phyloP scores from a whole-genome alignment of 148 eudicot genomes.

The Camellia lanceoleosa region DNA sequence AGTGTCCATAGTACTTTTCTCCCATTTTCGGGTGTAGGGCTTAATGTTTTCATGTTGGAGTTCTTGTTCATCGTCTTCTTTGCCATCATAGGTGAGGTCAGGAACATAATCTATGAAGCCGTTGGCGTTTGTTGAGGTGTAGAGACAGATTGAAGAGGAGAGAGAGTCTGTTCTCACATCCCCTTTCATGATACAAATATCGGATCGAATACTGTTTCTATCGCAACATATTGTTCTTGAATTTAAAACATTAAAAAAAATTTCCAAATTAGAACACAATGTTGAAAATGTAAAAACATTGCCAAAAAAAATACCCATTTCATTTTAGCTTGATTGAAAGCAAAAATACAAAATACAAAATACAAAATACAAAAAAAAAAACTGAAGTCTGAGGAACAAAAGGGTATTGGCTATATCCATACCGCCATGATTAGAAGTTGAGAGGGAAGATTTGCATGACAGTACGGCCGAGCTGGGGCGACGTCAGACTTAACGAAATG shows the following conservation, averaged over 20 bases:
- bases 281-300: no score
- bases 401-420: no score
- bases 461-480: no score
- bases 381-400: no score
- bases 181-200: conserved; percentile 83
- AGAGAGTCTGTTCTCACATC: conserved; percentile 72
- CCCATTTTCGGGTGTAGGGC: conserved; percentile 96
- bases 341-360: neutral
- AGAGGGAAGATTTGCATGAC: no score
- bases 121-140: conserved; percentile 33
- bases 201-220: conserved; percentile 66
- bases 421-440: no score
- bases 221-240: conserved; percentile 91
- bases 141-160: conserved; percentile 64
- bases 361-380: no score
- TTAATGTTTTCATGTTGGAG: conserved; percentile 63
- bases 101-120: conserved; percentile 15
- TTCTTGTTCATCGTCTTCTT: conserved; percentile 20
- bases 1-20: conserved; percentile 57
- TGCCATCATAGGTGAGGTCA: conserved; percentile 8
- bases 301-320: no score
- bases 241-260: neutral
- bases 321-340: no score
- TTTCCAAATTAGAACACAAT: neutral
- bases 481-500: no score